phyloP scores from a whole-genome alignment of 192 early-diverging fungal species.

The Cetraspora pellucida region DNA sequence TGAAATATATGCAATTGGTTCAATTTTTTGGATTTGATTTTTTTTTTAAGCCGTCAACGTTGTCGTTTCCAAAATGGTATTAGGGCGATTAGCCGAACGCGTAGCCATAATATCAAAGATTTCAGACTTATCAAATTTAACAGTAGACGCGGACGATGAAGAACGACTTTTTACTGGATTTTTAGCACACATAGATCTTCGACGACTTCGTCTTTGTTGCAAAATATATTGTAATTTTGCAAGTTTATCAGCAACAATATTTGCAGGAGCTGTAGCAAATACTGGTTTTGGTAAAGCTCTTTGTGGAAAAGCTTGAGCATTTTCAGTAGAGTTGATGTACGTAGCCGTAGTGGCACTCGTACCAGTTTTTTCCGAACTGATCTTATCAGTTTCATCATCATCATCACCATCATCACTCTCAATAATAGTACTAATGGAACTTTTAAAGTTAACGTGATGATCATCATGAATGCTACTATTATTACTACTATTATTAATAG shows the following conservation, averaged over 20 bases:
- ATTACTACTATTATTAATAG: not conserved
- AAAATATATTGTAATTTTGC: not conserved
- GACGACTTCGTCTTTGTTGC: not conserved
- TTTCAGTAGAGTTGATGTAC: not conserved
- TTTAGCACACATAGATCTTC: not conserved
- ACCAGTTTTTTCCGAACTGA: not conserved
- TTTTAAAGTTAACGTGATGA: not conserved
- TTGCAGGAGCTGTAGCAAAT: not conserved
- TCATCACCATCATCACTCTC: not conserved
- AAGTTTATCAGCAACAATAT: slow-evolving; percentile 13
- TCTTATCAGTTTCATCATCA: not conserved
- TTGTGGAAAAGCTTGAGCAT: not conserved
- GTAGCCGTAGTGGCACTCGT: not conserved
- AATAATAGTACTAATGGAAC: slow-evolving; percentile 14
- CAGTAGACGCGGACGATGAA: not conserved
- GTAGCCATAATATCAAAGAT: too few relatives aligned
- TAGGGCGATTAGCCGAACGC: too few relatives aligned
- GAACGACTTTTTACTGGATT: not conserved
- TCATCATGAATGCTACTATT: not conserved
- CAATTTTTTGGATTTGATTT: too few relatives aligned
- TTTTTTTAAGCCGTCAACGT: too few relatives aligned
- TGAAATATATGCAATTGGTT: too few relatives aligned
- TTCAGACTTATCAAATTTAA: not conserved
- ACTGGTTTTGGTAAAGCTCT: not conserved
- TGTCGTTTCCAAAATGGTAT: too few relatives aligned